A percentile compares a stretch with the other conserved stretches of the same genome.
phyloP scores from a whole-genome alignment of 805 yeast species.

The Maudiozyma turicensis region DNA sequence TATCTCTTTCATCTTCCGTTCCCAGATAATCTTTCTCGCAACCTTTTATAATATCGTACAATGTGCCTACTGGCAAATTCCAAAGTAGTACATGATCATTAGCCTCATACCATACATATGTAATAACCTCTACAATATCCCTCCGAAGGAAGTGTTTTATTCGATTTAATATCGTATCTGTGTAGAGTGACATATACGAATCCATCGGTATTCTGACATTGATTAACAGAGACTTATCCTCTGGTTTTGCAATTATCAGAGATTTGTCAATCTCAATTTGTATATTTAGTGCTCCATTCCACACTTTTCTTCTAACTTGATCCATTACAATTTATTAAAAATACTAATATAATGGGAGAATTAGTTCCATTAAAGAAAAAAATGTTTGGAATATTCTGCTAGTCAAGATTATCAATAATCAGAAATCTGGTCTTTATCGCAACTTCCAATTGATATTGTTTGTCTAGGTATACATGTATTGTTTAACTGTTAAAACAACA shows the following conservation, averaged over 20 bases:
- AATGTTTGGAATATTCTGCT: too few relatives aligned
- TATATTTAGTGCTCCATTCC: conserved; percentile 48
- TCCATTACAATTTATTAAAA: conserved; percentile 8
- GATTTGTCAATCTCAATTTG: conserved; percentile 26
- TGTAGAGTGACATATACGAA: conserved; percentile 41
- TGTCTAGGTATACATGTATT: too few relatives aligned
- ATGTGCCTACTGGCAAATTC: conserved; percentile 67
- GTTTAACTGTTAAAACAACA: too few relatives aligned
- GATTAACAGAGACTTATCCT: conserved; percentile 8
- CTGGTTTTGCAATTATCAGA: conserved; percentile 11
- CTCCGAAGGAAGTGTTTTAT: conserved; percentile 30
- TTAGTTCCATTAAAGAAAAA: too few relatives aligned
- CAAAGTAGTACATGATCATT: conserved; percentile 60
- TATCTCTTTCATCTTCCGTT: conserved; percentile 1
- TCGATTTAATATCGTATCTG: conserved; percentile 30
- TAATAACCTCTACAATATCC: conserved; percentile 16
- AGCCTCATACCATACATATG: conserved; percentile 56
- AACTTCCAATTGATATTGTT: too few relatives aligned
- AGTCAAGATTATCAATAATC: too few relatives aligned
- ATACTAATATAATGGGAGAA: too few relatives aligned
- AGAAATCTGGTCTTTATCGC: too few relatives aligned
- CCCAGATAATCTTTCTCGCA: not conserved
- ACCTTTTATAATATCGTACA: conserved; percentile 38
- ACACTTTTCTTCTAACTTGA: conserved; percentile 33
- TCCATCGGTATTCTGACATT: conserved; percentile 33